Percentiles rank a stretch among this genome's conserved stretches.
These are phyloP conservation scores for Phaeomoniella chlamydospora DNA, from an alignment of 2,329 filamentous ascomycete species.

Conservation along the genomic window DNA sequence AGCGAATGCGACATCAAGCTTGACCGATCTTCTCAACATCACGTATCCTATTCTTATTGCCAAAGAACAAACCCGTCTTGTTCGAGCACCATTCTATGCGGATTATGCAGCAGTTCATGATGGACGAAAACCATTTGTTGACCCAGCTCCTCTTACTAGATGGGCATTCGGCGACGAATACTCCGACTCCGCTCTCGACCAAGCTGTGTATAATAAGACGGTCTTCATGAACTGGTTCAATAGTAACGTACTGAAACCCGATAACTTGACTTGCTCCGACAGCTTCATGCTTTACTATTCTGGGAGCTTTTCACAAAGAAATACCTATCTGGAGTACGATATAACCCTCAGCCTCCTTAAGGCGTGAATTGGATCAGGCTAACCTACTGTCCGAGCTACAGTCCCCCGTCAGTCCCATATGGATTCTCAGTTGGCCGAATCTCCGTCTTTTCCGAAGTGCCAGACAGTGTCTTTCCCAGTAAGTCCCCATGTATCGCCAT, in stretches of 20 bases:
- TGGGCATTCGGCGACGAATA: slow-evolving; percentile 7
- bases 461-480: slow-evolving; percentile 15
- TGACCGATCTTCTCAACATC: slow-evolving; percentile 8
- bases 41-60: slow-evolving; percentile 12
- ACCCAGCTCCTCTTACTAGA: slow-evolving; percentile 13
- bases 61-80: slow-evolving; percentile 5
- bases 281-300: slow-evolving; percentile 15
- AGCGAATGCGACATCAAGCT: slow-evolving; percentile 1
- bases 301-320: slow-evolving; percentile 11
- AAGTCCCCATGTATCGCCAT: slow-evolving; percentile 1
- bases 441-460: slow-evolving; percentile 11
- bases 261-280: slow-evolving; percentile 16
- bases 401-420: slow-evolving; percentile 8
- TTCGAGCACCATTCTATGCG: slow-evolving; percentile 12
- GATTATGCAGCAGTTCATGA: slow-evolving; percentile 12
- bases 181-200: slow-evolving; percentile 8
- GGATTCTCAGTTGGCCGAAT: slow-evolving; percentile 12
- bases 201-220: slow-evolving; percentile 18
- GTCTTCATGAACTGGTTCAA: slow-evolving; percentile 20
- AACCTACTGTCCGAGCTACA: too few relatives aligned
- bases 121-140: slow-evolving; percentile 15
- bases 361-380: too few relatives aligned
- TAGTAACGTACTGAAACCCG: slow-evolving; percentile 11
- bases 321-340: slow-evolving; percentile 3
- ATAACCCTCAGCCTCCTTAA: too few relatives aligned